These are phyloP conservation scores for Diacronema lutheri DNA, from an alignment of 78 protist species.

Conservation along the genomic window DNA sequence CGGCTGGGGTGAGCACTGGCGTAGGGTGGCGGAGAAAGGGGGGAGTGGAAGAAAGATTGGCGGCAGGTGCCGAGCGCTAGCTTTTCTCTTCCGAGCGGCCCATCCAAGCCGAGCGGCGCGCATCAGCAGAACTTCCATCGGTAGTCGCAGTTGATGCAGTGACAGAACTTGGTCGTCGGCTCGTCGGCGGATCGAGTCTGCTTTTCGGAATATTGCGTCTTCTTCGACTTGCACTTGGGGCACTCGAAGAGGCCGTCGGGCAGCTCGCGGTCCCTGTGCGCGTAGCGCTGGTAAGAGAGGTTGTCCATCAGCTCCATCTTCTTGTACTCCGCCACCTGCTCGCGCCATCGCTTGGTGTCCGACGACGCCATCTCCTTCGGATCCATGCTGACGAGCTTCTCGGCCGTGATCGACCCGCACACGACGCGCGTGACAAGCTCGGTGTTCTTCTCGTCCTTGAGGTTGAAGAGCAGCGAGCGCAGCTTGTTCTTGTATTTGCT, in stretches of 20 bases:
- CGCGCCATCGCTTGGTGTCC: background rate
- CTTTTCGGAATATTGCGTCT: background rate
- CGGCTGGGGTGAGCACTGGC: too few species aligned
- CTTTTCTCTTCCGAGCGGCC: too few species aligned
- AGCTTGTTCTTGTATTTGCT: background rate
- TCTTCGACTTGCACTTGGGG: background rate
- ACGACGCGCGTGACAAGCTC: background rate
- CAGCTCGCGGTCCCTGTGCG: background rate
- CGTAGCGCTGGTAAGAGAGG: background rate
- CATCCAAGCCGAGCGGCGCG: too few species aligned
- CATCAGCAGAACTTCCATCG: conserved; percentile 4
- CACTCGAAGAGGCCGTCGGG: background rate
- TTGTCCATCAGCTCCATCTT: conserved; percentile 9
- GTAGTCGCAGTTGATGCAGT: background rate
- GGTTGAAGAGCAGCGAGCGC: conserved; percentile 12
- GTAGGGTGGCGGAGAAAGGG: too few species aligned
- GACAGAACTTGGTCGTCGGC: conserved; percentile 9
- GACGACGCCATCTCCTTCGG: background rate
- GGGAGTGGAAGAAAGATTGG: too few species aligned
- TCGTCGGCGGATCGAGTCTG: conserved; percentile 18
- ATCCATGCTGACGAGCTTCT: background rate
- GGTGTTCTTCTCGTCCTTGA: background rate
- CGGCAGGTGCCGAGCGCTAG: too few species aligned
- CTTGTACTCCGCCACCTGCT: background rate
- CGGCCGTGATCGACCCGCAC: background rate